Conservation (phyloP, 1,284 basidiomycete species). For the Meripilus lineatus region DNA sequence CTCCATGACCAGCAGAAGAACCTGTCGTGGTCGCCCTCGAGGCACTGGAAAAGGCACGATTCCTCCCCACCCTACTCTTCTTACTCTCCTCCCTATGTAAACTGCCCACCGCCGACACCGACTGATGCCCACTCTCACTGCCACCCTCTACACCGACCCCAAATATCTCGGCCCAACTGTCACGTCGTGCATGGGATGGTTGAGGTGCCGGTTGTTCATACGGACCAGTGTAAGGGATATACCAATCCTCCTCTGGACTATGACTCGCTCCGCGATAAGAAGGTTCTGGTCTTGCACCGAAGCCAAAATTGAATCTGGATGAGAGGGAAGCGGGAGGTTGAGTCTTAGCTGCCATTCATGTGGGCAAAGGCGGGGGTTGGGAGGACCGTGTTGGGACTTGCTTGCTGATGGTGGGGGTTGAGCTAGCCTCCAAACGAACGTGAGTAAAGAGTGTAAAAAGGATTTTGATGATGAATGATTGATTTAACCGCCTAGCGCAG, state of each 20-base stretch:
- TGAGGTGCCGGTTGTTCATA: conserved; percentile 38
- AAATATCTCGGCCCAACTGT: conserved; percentile 1
- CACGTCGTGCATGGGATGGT: conserved; percentile 5
- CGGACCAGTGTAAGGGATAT: conserved; percentile 60
- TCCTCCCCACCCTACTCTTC: conserved; percentile 9
- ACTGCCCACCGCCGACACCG: not conserved
- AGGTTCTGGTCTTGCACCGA: no score
- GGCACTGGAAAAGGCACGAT: conserved; percentile 23
- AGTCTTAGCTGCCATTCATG: no score
- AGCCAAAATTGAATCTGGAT: no score
- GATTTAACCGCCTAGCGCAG: no score
- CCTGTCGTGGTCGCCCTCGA: conserved; percentile 16
- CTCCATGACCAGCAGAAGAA: conserved; percentile 10
- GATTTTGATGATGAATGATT: no score
- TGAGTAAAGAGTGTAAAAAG: no score
- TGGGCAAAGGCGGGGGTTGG: no score
- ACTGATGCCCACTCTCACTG: not conserved
- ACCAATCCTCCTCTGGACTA: conserved; percentile 49
- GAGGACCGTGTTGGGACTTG: no score
- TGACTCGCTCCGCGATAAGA: no score
- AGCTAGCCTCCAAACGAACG: no score
- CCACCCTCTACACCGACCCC: not conserved
- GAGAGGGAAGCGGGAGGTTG: no score
- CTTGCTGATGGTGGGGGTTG: no score
- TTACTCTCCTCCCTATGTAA: conserved; percentile 1